Evolutionary conservation across 2,329 filamentous ascomycete species (phyloP).

Genomic region (Colletotrichum sp.): DNA sequence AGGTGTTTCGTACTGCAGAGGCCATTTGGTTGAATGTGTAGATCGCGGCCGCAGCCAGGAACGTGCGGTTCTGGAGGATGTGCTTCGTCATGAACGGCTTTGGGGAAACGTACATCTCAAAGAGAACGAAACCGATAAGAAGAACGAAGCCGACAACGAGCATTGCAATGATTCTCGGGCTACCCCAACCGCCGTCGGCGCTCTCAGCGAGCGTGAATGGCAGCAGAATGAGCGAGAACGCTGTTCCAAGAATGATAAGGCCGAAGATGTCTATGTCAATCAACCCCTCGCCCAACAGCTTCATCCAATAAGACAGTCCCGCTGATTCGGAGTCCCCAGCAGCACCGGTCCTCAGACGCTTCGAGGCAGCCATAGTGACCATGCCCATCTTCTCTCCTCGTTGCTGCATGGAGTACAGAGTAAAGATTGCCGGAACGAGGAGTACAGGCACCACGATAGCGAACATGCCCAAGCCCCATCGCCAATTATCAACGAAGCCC

Average conservation of each 20-base stretch:
- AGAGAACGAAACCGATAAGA: constrained; percentile 36
- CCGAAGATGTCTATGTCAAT: constrained; percentile 65
- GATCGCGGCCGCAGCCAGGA: constrained; percentile 32
- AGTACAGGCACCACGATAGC: constrained; percentile 64
- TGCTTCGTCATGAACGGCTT: constrained; percentile 36
- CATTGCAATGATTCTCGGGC: constrained; percentile 32
- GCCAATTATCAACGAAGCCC: constrained; percentile 50
- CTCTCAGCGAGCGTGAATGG: constrained; percentile 60
- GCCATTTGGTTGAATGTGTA: constrained; percentile 38
- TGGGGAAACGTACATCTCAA: constrained; percentile 35
- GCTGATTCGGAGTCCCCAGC: neutral
- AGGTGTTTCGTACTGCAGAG: constrained; percentile 38
- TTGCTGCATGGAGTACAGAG: constrained; percentile 60
- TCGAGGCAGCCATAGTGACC: constrained; percentile 37
- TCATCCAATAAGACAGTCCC: constrained; percentile 24
- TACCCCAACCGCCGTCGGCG: constrained; percentile 37
- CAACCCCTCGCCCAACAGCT: constrained; percentile 40
- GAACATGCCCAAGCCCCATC: constrained; percentile 69
- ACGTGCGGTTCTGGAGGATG: constrained; percentile 34
- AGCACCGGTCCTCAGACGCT: constrained; percentile 37
- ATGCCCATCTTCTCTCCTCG: constrained; percentile 61
- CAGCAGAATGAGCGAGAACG: constrained; percentile 64
- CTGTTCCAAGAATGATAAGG: constrained; percentile 60
- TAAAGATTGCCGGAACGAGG: constrained; percentile 59
- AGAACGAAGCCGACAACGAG: constrained; percentile 28